These are phyloP conservation scores for Kandelia obovata DNA, from an alignment of 345 rosid genomes.

Conservation along the genomic window DNA sequence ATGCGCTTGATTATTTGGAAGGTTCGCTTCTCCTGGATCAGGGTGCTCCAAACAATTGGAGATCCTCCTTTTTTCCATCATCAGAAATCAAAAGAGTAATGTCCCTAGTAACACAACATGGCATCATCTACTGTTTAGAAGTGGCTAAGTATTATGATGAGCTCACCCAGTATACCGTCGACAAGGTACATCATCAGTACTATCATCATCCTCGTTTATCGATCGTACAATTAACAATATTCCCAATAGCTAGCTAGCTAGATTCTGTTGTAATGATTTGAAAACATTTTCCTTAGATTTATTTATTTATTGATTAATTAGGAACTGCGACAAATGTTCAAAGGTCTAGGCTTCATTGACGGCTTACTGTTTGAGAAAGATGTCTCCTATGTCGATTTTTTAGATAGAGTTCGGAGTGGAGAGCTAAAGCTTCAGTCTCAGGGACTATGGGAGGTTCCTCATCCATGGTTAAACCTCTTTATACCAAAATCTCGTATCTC, in stretches of 20 bases:
- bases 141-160: slow-evolving; percentile 57
- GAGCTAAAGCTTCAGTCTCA: slow-evolving; percentile 57
- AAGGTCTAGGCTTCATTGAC: slow-evolving; percentile 16
- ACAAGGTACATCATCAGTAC: slow-evolving; percentile 32
- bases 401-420: slow-evolving; percentile 69
- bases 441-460: slow-evolving; percentile 94
- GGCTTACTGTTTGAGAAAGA: slow-evolving; percentile 33
- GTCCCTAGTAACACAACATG: slow-evolving; percentile 46
- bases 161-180: slow-evolving; percentile 33
- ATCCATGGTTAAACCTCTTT: slow-evolving; percentile 91
- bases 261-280: background rate
- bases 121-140: slow-evolving; percentile 70
- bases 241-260: background rate
- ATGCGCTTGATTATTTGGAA: slow-evolving; percentile 54
- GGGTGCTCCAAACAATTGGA: slow-evolving; percentile 54
- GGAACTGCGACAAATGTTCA: slow-evolving; percentile 36
- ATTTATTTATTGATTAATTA: slow-evolving; percentile 9
- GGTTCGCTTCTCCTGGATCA: slow-evolving; percentile 57
- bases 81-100: slow-evolving; percentile 50
- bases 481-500: slow-evolving; percentile 63
- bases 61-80: slow-evolving; percentile 61
- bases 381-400: slow-evolving; percentile 42
- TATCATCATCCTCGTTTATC: background rate
- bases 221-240: background rate
- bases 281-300: background rate